These are phyloP conservation scores for Diplodia scrobiculata DNA, from an alignment of 2,329 filamentous ascomycete species.

Conservation along the genomic window DNA sequence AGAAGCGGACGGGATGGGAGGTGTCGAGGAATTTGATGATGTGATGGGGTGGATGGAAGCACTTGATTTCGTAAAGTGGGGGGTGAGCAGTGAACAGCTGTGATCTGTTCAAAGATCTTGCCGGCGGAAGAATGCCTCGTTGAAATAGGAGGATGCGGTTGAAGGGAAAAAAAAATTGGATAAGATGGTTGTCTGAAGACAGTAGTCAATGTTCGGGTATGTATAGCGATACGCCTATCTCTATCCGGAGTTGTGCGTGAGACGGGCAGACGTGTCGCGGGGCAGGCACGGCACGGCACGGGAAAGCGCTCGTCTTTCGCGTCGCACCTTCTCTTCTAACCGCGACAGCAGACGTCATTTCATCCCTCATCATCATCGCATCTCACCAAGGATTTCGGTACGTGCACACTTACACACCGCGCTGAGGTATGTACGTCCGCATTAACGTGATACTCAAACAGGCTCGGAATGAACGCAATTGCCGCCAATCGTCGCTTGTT, in stretches of 20 bases:
- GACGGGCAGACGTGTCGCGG: background rate
- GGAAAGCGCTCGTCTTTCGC: conserved; percentile 4
- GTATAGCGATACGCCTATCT: conserved; percentile 1
- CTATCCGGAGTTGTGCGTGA: conserved; percentile 8
- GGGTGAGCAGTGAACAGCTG: background rate
- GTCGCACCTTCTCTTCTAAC: background rate
- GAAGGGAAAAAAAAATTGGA: too few species aligned
- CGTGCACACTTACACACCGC: too few species aligned
- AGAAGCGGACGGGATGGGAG: background rate
- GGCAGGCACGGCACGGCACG: background rate
- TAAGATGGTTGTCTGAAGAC: too few species aligned
- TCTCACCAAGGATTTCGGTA: too few species aligned
- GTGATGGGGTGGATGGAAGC: background rate
- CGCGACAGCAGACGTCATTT: background rate
- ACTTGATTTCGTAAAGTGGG: background rate
- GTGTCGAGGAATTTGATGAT: background rate
- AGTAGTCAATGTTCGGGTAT: background rate
- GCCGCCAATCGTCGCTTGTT: too few species aligned
- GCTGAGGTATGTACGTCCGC: too few species aligned
- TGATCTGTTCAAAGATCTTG: background rate
- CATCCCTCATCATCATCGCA: background rate
- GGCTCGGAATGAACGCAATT: too few species aligned
- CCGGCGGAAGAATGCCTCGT: too few species aligned
- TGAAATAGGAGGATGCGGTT: too few species aligned
- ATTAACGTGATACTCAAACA: too few species aligned